Percentiles rank a stretch among this genome's conserved stretches.
These are phyloP conservation scores for Polychaeton citri DNA, from an alignment of 2,329 filamentous ascomycete genomes.

Conservation along the genomic window DNA sequence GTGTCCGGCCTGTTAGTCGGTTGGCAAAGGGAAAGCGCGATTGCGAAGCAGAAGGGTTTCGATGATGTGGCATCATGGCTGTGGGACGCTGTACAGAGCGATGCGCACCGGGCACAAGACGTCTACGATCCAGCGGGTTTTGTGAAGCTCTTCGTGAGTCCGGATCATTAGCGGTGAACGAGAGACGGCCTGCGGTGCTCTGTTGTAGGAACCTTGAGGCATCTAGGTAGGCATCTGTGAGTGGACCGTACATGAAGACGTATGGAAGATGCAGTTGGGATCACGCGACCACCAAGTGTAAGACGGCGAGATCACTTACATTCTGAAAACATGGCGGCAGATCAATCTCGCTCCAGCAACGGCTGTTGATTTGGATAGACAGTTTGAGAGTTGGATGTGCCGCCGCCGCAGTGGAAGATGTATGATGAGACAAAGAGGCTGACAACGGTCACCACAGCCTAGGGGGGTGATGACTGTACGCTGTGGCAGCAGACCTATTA, in stretches of 20 bases:
- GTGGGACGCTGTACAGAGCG: constrained; percentile 36
- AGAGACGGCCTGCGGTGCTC: constrained; percentile 73
- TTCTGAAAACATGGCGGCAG: constrained; percentile 63
- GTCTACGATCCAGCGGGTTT: constrained; percentile 35
- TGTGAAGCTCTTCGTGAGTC: constrained; percentile 22
- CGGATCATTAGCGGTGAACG: constrained; percentile 42
- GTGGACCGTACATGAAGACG: constrained; percentile 16
- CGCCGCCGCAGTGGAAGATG: neutral
- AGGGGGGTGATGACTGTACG: too few relatives aligned
- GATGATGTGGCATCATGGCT: constrained; percentile 55
- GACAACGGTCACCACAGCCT: neutral
- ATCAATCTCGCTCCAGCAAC: neutral
- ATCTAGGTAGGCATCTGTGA: constrained; percentile 38
- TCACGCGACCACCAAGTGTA: too few relatives aligned
- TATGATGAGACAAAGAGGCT: neutral
- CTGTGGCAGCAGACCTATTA: too few relatives aligned
- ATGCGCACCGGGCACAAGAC: constrained; percentile 29
- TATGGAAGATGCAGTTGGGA: too few relatives aligned
- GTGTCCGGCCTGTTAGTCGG: constrained; percentile 47
- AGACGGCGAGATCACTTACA: constrained; percentile 46
- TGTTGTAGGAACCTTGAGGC: constrained; percentile 92
- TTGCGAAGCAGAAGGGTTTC: constrained; percentile 54
- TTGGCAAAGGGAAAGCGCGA: constrained; percentile 69
- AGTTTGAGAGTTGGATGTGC: neutral
- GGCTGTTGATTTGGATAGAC: neutral